phyloP scores from a whole-genome alignment of 2,329 filamentous ascomycete genomes.

The Phaeosphaeria sp. region DNA sequence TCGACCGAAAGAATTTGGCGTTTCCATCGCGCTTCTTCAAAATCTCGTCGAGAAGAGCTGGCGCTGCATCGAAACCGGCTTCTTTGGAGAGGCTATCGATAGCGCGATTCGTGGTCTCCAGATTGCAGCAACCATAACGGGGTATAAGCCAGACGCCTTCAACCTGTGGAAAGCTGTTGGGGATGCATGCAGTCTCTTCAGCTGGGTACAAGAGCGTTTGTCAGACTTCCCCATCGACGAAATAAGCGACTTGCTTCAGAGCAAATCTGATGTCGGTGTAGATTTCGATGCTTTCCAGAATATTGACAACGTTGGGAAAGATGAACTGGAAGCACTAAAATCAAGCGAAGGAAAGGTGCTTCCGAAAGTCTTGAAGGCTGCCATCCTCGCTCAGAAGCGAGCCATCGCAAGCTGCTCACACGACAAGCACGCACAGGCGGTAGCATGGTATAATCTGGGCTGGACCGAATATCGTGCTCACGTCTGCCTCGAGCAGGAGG shows the following conservation, averaged over 20 bases:
- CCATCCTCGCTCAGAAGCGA: conserved; percentile 86
- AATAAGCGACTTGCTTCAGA: conserved; percentile 66
- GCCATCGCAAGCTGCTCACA: conserved; percentile 75
- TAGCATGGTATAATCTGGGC: conserved; percentile 96
- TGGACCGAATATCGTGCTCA: conserved; percentile 91
- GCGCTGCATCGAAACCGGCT: conserved; percentile 77
- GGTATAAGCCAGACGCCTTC: conserved; percentile 73
- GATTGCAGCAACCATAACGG: conserved; percentile 68
- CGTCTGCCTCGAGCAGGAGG: conserved; percentile 62
- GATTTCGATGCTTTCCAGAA: conserved; percentile 68
- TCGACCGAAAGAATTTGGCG: conserved; percentile 79
- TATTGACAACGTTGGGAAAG: conserved; percentile 68
- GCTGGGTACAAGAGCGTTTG: conserved; percentile 74
- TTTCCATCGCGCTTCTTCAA: conserved; percentile 86
- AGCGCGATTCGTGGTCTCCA: conserved; percentile 73
- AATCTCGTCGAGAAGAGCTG: conserved; percentile 84
- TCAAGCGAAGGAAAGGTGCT: conserved; percentile 43
- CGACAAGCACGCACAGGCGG: conserved; percentile 86
- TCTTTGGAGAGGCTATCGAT: conserved; percentile 82
- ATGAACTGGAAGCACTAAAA: conserved; percentile 36
- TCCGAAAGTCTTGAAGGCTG: conserved; percentile 69
- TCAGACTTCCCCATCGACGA: conserved; percentile 66
- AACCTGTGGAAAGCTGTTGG: conserved; percentile 95
- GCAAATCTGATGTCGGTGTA: conserved; percentile 55
- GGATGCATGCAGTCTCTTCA: conserved; percentile 86